Evolutionary conservation across 2,329 filamentous ascomycete species (phyloP).

Genomic region (Pseudocercospora macadamiae): DNA sequence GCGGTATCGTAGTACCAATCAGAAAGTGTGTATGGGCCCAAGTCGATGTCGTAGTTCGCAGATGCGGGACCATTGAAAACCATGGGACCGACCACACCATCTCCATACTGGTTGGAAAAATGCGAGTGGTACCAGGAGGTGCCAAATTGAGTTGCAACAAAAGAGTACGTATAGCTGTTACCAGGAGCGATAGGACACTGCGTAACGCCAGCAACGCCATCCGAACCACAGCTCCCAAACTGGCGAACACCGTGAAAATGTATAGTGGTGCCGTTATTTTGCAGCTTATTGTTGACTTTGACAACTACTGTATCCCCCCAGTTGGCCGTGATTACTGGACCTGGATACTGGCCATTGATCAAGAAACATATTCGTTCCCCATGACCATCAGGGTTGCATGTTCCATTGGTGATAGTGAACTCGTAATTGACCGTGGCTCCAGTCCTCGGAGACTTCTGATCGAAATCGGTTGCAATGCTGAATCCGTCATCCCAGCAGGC

Average conservation of each 20-base stretch:
- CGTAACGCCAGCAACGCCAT: constrained; percentile 53
- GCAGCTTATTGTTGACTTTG: constrained; percentile 54
- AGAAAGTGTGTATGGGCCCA: constrained; percentile 60
- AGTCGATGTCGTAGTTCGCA: constrained; percentile 63
- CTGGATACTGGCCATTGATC: constrained; percentile 68
- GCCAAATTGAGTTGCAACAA: constrained; percentile 53
- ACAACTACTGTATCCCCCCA: constrained; percentile 43
- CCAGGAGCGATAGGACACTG: constrained; percentile 53
- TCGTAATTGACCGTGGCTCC: constrained; percentile 42
- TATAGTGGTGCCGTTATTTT: constrained; percentile 60
- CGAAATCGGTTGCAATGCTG: not conserved
- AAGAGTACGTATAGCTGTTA: constrained; percentile 57
- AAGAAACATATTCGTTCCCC: constrained; percentile 43
- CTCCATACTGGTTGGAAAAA: constrained; percentile 56
- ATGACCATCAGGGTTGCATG: constrained; percentile 46
- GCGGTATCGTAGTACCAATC: constrained; percentile 55
- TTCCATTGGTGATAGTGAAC: constrained; percentile 39
- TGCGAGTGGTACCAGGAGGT: constrained; percentile 60
- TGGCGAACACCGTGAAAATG: constrained; percentile 67
- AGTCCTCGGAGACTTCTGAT: constrained; percentile 39
- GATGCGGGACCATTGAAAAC: constrained; percentile 63
- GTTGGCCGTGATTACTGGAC: constrained; percentile 55
- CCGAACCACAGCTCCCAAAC: constrained; percentile 27
- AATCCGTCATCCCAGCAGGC: too few relatives aligned
- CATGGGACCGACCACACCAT: constrained; percentile 63